Evolutionary conservation across 345 rosid species (phyloP), one percentile per base, ranked within the genome.

Genomic region (Dipteronia dyeriana): DNA sequence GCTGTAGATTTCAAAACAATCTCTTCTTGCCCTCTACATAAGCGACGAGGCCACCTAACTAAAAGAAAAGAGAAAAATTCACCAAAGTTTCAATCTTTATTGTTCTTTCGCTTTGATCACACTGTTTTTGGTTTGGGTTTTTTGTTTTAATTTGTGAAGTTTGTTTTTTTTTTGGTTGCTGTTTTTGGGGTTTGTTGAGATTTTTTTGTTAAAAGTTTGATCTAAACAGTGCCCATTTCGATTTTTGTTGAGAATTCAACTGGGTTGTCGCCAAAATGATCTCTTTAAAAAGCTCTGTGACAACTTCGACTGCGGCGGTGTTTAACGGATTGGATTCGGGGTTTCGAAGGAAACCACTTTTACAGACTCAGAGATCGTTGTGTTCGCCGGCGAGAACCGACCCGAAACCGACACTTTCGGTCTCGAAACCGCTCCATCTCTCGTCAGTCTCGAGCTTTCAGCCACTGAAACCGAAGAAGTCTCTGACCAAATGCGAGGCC

Each of bases 361-460:
- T 69, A 0, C 49, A 75, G 23, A 75, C 84, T 25, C 71, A 4
- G 51, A 74, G 88, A 85, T 84, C 89, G 78, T 84, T 78, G 62
- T 45, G 78, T 79, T 75, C 82, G 63, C 88, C 88, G 0, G 64
- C 81, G 41, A 76, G 9, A 64, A 73, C 34, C 79, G 68, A 20
- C 63, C 71, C 62, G 53, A 85, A 78, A 70, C 29, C 82, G 57
- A 54, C 72, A 57, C 79, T 89, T 45, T 85, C 90, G 9, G 25
- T 93, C 5, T 86, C 91, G 1, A 92, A 84, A 74, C 98, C 98
- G 4, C 65, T 95, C 47, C 91, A 90, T 70, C 79, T 95, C 74
- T 84, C 90, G 1, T 87, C 88, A 25, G 64, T 86, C 54, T 75
- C 83, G 56, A 69, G 82, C 47, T 73, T 79, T 57, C 82, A 78